Percentiles rank a stretch among this genome's conserved stretches.
Evolutionary conservation across 2,329 filamentous ascomycete species (phyloP).

Genomic region (Neopestalotiopsis sp.): DNA sequence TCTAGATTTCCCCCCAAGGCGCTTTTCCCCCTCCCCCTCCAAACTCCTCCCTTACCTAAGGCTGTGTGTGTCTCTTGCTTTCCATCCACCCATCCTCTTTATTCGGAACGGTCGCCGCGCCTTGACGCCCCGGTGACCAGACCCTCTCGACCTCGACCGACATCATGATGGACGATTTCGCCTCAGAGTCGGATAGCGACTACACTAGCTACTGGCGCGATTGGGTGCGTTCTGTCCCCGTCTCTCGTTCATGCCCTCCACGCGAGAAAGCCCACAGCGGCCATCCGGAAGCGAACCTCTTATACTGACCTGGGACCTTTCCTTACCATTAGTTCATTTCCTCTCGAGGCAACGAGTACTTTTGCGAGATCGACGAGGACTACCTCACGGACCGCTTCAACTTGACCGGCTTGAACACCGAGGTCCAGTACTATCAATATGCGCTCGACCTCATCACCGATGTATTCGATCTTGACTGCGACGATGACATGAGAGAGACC

Average conservation of each 20-base stretch:
- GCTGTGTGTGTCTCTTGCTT: background rate
- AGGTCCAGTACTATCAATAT: slow-evolving; percentile 99
- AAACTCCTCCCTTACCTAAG: background rate
- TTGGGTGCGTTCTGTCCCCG: slow-evolving; percentile 75
- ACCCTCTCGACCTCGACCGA: slow-evolving; percentile 16
- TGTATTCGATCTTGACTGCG: slow-evolving; percentile 97
- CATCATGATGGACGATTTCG: slow-evolving; percentile 88
- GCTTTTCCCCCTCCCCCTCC: background rate
- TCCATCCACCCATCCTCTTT: background rate
- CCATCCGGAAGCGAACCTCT: background rate
- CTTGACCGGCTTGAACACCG: slow-evolving; percentile 92
- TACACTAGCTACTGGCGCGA: slow-evolving; percentile 99
- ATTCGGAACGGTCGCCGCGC: background rate
- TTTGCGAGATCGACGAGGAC: slow-evolving; percentile 99
- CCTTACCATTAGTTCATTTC: slow-evolving; percentile 80
- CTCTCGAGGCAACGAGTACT: slow-evolving; percentile 97
- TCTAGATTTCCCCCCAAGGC: background rate
- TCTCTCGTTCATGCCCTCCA: slow-evolving; percentile 4
- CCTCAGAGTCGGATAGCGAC: slow-evolving; percentile 96
- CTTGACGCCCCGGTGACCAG: background rate
- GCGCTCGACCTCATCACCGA: slow-evolving; percentile 96
- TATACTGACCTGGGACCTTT: slow-evolving; percentile 25
- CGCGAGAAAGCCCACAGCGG: no score
- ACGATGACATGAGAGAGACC: slow-evolving; percentile 96
- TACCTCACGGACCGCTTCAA: slow-evolving; percentile 99